Evolutionary conservation across 1,284 basidiomycete genomes (phyloP), one percentile per base, ranked within the genome.

Genomic region (Puccinia polysora): DNA sequence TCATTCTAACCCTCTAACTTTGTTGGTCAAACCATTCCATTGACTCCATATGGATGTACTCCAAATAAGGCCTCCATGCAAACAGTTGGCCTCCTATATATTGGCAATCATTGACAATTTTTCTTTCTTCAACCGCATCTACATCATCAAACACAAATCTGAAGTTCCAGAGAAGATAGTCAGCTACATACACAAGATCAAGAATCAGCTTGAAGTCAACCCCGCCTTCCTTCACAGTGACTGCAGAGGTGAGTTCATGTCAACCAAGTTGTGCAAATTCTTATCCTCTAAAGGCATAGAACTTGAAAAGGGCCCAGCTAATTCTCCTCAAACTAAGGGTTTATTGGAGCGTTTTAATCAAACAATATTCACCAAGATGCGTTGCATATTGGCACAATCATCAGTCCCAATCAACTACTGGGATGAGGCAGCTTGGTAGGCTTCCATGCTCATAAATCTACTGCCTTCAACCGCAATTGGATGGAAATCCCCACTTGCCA

Each of bases 241-340:
- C 18, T 43, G 40, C 8, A 43, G 43, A 2, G 43, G 43, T 5
- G 23, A 62, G 20, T 62, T 62, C 15, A 47, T 38, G 14, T 47
- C 43, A 8, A 62, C 23, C 2, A 30, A 12, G 5, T 60, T 60
- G n/a, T n/a, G n/a, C n/a, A n/a, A n/a, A n/a, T n/a, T n/a, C n/a
- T n/a, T n/a, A n/a, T n/a, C 38, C 15, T 60, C 4, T 1, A 25
- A 15, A 28, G 58, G 58, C 1, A 45, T 60, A 1, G 38, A 25
- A 1, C 36, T 60, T 15, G 38, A 60, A 28, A n/a, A 38, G 8
- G 58, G 34, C 14, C 58, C 58, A 12, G 58, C 36, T 1, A 28
- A 60, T 36, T 23, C 2, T 28, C 58, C 58, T 6, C 58, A 60
- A 45, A 43, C 58, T 2, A 60, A 60, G 23, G 58, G 58, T 25